phyloP scores from a whole-genome alignment of 2,329 filamentous ascomycete species.

The Paecilomyces niveus region DNA sequence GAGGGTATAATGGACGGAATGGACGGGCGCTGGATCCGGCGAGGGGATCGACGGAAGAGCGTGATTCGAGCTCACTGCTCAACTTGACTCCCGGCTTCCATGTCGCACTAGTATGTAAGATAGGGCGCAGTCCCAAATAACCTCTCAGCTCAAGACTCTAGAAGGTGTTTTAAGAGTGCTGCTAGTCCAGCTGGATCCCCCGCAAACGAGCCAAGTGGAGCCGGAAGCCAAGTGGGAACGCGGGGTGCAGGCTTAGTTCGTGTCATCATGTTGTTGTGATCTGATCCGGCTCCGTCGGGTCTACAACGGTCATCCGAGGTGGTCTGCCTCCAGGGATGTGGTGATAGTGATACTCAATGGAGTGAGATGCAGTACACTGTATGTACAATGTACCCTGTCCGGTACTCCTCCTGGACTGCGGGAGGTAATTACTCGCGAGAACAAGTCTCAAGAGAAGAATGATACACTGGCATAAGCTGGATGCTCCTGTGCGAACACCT shows the following conservation, averaged over 20 bases:
- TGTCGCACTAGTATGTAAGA: background rate
- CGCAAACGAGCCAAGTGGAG: conserved; percentile 5
- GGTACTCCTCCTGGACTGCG: background rate
- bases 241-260: conserved; percentile 12
- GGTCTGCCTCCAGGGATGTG: background rate
- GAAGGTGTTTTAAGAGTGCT: background rate
- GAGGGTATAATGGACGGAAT: background rate
- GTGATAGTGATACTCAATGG: background rate
- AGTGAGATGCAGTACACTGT: background rate
- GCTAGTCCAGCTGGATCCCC: conserved; percentile 1
- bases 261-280: conserved; percentile 1
- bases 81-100: background rate
- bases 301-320: background rate
- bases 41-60: background rate
- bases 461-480: too few species aligned
- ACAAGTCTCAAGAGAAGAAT: background rate
- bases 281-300: conserved; percentile 3
- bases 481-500: too few species aligned
- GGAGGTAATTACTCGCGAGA: background rate
- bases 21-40: background rate
- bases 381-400: background rate
- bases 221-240: conserved; percentile 5
- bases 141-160: background rate
- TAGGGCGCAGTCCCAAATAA: background rate
- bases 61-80: background rate